Evolutionary conservation across 2,329 filamentous ascomycete species (phyloP), one percentile per base, ranked within the genome.

Genomic region (Colletotrichum noveboracense): DNA sequence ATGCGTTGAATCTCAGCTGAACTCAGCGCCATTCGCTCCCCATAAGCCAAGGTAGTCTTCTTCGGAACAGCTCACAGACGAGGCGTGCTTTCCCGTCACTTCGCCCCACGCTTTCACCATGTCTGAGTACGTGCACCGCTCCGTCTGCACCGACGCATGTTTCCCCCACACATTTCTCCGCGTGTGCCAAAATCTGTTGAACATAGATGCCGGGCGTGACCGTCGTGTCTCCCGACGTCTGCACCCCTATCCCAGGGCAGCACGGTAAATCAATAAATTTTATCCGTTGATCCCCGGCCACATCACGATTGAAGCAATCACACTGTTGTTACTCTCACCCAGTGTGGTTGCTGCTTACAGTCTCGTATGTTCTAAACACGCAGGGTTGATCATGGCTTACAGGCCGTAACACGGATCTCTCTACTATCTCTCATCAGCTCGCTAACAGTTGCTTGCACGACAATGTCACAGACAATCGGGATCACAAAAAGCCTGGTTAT

Each of bases 251-350:
- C 43, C 6, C 12, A 4, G 10, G 43, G 43, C n/a, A 13, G n/a
- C 43, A 52, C 10, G 43, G 43, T 2, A 52, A 52, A 21, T 52
- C 43, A 13, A 52, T n/a, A 21, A n/a, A 21, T 21, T n/a, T 12
- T 0, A 7, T n/a, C 43, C n/a, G 6, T 13, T 21, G 10, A 6
- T 52, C 0, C 43, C 12, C 43, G 10, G 43, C 43, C 13, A 24
- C 6, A 52, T 52, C n/a, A 21, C 6, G n/a, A 21, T 52, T 7
- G 21, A 1, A 52, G 10, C n/a, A 52, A 13, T 13, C n/a, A 13
- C 43, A 7, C 43, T 1, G 3, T 13, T 2, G 2, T 1, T 0
- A 21, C 21, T 7, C 10, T 5, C 43, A 7, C 1, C 43, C 6
- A 2, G n/a, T 5, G 6, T 21, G n/a, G 6, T 52, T 52, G 43